Evolutionary conservation across 129 eudicot species (phyloP).

Genomic region (Solidago caesia): DNA sequence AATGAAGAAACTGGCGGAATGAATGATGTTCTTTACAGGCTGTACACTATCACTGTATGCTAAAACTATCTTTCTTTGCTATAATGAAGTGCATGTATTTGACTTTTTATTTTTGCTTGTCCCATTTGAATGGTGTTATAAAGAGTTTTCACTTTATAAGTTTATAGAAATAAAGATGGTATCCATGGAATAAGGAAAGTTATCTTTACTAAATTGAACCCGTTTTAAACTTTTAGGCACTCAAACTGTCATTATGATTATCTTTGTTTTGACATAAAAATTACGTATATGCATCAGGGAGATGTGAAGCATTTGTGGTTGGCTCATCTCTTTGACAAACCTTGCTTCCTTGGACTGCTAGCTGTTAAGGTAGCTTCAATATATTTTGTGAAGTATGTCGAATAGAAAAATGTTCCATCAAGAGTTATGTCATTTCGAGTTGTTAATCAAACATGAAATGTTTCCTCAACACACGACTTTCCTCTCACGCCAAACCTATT

Average conservation of each 20-base stretch:
- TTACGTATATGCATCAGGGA: conserved; percentile 39
- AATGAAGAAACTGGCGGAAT: conserved; percentile 98
- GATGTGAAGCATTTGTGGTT: conserved; percentile 63
- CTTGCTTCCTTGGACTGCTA: conserved; percentile 82
- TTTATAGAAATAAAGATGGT: neutral
- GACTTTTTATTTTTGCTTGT: neutral
- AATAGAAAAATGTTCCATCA: neutral
- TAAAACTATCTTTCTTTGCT: neutral
- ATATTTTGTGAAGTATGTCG: neutral
- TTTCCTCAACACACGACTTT: neutral
- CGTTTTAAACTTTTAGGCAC: neutral
- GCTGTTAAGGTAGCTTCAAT: conserved; percentile 62
- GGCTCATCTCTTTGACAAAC: conserved; percentile 95
- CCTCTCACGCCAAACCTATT: neutral
- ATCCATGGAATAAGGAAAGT: neutral
- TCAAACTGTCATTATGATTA: neutral
- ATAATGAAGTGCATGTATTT: neutral
- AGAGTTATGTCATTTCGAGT: neutral
- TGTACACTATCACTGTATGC: conserved; percentile 65
- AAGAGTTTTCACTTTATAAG: neutral
- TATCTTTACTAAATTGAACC: neutral
- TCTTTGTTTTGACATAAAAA: neutral
- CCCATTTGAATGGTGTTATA: too few species aligned
- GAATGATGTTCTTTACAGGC: conserved; percentile 82
- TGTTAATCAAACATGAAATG: neutral